These are phyloP conservation scores for Castanea sativa DNA, from an alignment of 306 rosid genomes.

Conservation along the genomic window DNA sequence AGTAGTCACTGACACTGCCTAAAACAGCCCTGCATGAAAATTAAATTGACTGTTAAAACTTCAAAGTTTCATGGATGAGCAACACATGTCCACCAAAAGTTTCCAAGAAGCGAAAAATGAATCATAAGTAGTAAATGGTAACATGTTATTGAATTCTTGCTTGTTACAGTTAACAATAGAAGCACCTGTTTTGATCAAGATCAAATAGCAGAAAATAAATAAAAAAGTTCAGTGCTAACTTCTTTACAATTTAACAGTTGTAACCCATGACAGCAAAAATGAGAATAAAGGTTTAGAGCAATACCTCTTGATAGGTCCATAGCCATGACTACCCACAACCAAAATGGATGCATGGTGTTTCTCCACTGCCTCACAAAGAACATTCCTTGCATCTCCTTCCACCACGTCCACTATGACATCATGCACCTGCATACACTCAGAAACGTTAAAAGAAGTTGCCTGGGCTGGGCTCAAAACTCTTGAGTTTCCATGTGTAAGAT, in stretches of 20 bases:
- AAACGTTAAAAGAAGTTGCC: neutral
- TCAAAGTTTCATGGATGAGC: too few relatives aligned
- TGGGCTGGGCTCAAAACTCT: neutral
- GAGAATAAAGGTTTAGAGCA: neutral
- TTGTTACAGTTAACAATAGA: neutral
- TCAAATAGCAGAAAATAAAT: neutral
- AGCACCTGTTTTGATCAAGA: neutral
- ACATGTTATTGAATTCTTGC: too few relatives aligned
- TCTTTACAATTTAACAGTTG: neutral
- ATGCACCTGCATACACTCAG: slow-evolving; percentile 27
- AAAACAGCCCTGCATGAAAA: slow-evolving; percentile 59
- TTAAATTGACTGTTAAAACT: neutral
- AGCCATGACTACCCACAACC: slow-evolving; percentile 80
- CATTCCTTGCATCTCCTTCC: slow-evolving; percentile 77
- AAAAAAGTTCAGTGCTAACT: too few relatives aligned
- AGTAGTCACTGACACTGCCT: slow-evolving; percentile 83
- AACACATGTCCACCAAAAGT: too few relatives aligned
- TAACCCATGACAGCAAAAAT: neutral
- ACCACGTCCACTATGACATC: slow-evolving; percentile 41
- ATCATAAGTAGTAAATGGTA: too few relatives aligned
- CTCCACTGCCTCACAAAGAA: slow-evolving; percentile 70
- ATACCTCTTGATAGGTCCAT: slow-evolving; percentile 75
- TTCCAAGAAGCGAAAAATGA: too few relatives aligned
- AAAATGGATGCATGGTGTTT: slow-evolving; percentile 63
- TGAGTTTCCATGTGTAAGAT: neutral